Evolutionary conservation across 192 early-diverging fungal species (phyloP).

Genomic region (Backusella sp.): DNA sequence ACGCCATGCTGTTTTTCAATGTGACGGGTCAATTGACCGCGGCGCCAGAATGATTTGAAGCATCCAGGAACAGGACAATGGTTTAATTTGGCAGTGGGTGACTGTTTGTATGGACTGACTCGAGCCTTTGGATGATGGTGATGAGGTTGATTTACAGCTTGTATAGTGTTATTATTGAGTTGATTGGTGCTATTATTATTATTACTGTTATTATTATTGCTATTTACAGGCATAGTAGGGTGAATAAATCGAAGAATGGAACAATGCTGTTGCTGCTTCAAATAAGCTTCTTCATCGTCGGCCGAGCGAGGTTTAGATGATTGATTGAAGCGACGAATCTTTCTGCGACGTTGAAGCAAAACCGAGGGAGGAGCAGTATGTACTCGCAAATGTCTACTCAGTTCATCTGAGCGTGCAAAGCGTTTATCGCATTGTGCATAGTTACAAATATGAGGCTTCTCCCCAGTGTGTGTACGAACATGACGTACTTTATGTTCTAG

Average conservation of each 20-base stretch:
- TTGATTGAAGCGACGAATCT: constrained; percentile 15
- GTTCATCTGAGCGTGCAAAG: constrained; percentile 82
- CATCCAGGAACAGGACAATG: constrained; percentile 33
- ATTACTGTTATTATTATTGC: not conserved
- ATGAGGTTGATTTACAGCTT: not conserved
- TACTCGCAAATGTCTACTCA: constrained; percentile 48
- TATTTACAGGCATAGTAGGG: not conserved
- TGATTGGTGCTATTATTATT: not conserved
- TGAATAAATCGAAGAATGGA: constrained; percentile 36
- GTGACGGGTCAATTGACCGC: constrained; percentile 33
- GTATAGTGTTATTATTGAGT: not conserved
- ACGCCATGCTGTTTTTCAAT: constrained; percentile 36
- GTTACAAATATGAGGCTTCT: constrained; percentile 78
- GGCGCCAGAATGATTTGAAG: constrained; percentile 38
- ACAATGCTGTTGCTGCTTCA: constrained; percentile 32
- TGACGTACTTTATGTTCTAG: constrained; percentile 84
- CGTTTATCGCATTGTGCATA: constrained; percentile 66
- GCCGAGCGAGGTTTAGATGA: constrained; percentile 14
- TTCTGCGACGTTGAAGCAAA: constrained; percentile 28
- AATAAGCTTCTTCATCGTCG: constrained; percentile 38
- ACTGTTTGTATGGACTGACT: constrained; percentile 28
- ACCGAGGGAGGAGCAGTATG: constrained; percentile 42
- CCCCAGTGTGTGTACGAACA: constrained; percentile 82
- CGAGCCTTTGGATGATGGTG: constrained; percentile 13
- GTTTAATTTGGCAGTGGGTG: constrained; percentile 25